These are phyloP conservation scores for Naegleria gruberi DNA, from an alignment of 208 protist genomes.

Conservation along the genomic window DNA sequence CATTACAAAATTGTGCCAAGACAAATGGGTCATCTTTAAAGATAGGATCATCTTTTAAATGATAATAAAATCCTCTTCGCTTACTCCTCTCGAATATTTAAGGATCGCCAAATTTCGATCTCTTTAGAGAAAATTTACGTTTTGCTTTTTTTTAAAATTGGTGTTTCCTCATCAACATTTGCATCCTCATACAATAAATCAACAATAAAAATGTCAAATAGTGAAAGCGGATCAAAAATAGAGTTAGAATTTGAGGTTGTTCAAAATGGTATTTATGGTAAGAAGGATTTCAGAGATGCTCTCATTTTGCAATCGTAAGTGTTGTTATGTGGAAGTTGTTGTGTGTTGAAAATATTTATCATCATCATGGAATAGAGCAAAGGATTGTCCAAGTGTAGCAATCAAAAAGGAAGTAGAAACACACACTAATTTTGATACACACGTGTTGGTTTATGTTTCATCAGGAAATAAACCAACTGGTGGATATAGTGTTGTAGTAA, in stretches of 20 bases:
- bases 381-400: background rate
- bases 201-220: too few species aligned
- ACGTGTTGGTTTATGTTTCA: background rate
- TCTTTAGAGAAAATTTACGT: too few species aligned
- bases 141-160: too few species aligned
- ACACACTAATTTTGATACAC: background rate
- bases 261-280: conserved; percentile 8
- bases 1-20: too few species aligned
- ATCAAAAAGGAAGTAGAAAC: background rate
- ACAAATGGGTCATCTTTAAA: too few species aligned
- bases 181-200: background rate
- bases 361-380: background rate
- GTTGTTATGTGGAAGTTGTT: background rate
- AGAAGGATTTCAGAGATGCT: background rate
- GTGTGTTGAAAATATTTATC: too few species aligned
- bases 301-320: background rate
- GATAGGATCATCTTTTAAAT: too few species aligned
- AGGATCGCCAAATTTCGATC: too few species aligned
- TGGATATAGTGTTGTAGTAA: background rate
- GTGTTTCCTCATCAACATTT: background rate
- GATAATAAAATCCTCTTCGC: too few species aligned
- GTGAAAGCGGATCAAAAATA: background rate
- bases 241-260: conserved; percentile 2
- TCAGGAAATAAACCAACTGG: conserved; percentile 12
- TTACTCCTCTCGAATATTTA: too few species aligned